Conservation (phyloP, 345 rosid genomes). For the Arabis hirsuta region DNA sequence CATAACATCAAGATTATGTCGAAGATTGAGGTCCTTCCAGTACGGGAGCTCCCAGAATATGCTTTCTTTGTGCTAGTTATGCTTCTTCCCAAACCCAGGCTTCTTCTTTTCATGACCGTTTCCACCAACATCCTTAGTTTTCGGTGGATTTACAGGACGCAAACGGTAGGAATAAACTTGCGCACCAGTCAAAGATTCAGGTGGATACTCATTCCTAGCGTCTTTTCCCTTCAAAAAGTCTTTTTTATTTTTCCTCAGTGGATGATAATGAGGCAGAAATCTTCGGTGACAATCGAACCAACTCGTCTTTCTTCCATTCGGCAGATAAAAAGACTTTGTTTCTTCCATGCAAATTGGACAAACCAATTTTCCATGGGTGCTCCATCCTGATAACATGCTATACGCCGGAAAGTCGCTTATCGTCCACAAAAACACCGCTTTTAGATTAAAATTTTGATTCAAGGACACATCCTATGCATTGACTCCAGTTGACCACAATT, state of each 20-base stretch:
- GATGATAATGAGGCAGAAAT: neutral
- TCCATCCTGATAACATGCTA: neutral
- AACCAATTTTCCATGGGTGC: neutral
- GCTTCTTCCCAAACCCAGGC: neutral
- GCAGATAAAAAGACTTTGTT: neutral
- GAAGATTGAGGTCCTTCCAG: neutral
- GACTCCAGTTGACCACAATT: neutral
- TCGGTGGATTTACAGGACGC: neutral
- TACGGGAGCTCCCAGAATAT: neutral
- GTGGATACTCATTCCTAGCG: neutral
- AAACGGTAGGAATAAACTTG: neutral
- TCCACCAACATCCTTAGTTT: neutral
- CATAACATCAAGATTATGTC: neutral
- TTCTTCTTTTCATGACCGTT: neutral
- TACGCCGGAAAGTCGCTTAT: neutral
- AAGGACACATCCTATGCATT: neutral
- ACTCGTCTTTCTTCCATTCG: too few species aligned
- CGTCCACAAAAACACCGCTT: neutral
- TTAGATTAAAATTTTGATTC: slow-evolving; percentile 2
- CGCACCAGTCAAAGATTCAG: neutral
- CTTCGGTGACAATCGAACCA: neutral
- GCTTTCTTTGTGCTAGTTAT: neutral
- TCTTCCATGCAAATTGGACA: neutral
- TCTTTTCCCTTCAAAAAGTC: neutral
- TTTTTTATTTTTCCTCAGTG: neutral